A percentile compares a stretch with the other conserved stretches of the same genome.
phyloP scores from a whole-genome alignment of 1,284 basidiomycete genomes.

The Ceratobasidium sp. region DNA sequence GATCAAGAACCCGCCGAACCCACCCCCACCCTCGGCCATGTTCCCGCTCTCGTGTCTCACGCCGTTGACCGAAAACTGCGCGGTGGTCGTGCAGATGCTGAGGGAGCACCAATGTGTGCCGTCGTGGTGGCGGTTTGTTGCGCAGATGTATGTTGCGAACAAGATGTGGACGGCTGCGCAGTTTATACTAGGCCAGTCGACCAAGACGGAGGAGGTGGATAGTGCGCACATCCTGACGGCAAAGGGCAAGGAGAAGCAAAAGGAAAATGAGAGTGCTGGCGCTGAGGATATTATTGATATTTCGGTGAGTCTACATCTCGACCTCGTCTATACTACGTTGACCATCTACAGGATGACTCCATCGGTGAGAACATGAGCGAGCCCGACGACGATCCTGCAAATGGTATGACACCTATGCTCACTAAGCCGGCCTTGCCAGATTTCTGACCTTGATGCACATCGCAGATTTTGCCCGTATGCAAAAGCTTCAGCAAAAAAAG shows the following conservation, averaged over 20 bases:
- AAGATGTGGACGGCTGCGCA: slow-evolving; percentile 38
- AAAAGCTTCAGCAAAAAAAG: slow-evolving; percentile 21
- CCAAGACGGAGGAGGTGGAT: slow-evolving; percentile 12
- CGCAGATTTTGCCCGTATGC: slow-evolving; percentile 23
- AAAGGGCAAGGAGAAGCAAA: slow-evolving; percentile 28
- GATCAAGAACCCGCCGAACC: background rate
- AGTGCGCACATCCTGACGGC: background rate
- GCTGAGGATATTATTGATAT: slow-evolving; percentile 39
- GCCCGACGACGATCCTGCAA: slow-evolving; percentile 20
- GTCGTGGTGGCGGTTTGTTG: slow-evolving; percentile 37
- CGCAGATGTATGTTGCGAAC: slow-evolving; percentile 37
- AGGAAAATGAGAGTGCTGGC: background rate
- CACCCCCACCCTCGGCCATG: slow-evolving; percentile 1
- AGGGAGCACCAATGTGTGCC: slow-evolving; percentile 30
- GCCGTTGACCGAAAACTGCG: slow-evolving; percentile 20
- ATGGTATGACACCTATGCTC: background rate
- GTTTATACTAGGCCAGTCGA: slow-evolving; percentile 21
- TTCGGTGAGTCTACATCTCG: slow-evolving; percentile 12
- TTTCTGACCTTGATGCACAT: background rate
- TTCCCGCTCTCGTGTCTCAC: slow-evolving; percentile 22
- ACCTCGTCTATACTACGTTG: background rate
- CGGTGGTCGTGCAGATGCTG: slow-evolving; percentile 23
- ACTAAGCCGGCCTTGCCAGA: background rate
- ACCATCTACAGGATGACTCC: slow-evolving; percentile 23
- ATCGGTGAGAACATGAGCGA: slow-evolving; percentile 28